Base-by-base conservation (phyloP, 2,329 filamentous ascomycete species). In the Colletotrichum salicis region DNA sequence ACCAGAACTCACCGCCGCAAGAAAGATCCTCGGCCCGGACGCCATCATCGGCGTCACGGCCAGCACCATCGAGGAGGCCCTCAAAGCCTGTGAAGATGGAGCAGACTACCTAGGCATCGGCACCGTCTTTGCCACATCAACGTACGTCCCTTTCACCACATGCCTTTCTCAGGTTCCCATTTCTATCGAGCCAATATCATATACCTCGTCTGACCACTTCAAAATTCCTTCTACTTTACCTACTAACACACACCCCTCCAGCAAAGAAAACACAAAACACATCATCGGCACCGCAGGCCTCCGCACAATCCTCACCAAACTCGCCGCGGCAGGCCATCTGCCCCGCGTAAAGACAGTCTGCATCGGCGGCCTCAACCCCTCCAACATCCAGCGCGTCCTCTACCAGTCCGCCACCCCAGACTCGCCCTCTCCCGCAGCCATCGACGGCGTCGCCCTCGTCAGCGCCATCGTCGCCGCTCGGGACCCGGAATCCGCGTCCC, bases 101-200 rank as follows among this genome's bases (percentile, higher is more conserved):
- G 95, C 95, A 33, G 91, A 96, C 80, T 98, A 98, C 81, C 86
- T 98, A 5, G 96, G 96, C 22, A 91, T 98, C 59, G 96, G 96
- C 31, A 96, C 96, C 1, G 90, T 98, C 74, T 98, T 93, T 82
- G 90, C 95, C 19, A 98, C 96, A 0, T 82, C 90, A 60, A 97
- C 95, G 88, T 93, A 84, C 81, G 86, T 83, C 27, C 41, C 71
- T 19, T n/a, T 48, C 31, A 41, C 64, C 22, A 45, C 45, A 6
- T 48, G 7, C 24, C 54, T 12, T 4, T n/a, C 33, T 13, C 12
- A n/a, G 41, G 19, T 4, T 11, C 12, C n/a, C 45, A n/a, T 27
- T 27, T 15, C 22, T 55, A 35, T 29, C 48, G 29, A 24, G 15
- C 29, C 35, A 31, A 6, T 10, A 37, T 11, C 11, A 2, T 13